Evolutionary conservation across 2,329 filamentous ascomycete genomes (phyloP), one percentile per base, ranked within the genome.

Genomic region (Cryphonectria naterciae): DNA sequence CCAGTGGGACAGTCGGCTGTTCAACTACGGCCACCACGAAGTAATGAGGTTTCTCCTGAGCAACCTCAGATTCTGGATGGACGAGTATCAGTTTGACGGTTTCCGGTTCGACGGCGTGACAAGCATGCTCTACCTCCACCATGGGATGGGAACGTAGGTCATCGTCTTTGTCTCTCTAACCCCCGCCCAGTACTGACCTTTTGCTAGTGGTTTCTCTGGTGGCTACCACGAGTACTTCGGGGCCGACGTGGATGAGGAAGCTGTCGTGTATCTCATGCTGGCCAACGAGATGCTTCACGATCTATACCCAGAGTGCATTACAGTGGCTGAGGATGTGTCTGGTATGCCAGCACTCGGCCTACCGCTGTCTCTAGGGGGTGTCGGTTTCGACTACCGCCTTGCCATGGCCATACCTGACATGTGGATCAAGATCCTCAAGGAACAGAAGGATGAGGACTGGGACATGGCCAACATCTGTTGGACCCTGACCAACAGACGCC

Each of bases 171-270:
- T 28, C 11, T 46, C 28, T 7, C 15, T 32, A 7, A 43, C 15
- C 43, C 22, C 58, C 37, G n/a, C 4, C 13, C 25, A 37, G 2
- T 52, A 43, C 78, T 83, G 67, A 82, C 73, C 35, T 32, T 41
- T 46, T n/a, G 25, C 41, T 65, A 96, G 93, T 69, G 96, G 96
- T 25, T 99, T 99, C 81, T 98, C 95, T 25, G 96, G 96, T 70
- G 95, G 95, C 22, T 99, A 99, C 79, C 96, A 99, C 78, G 96
- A 99, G 81, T 99, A 99, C 80, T 99, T 98, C 78, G 96, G 96
- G 8, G 84, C 90, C 5, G 87, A 88, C 35, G 95, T 98, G 39
- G 96, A 99, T 74, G 93, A 97, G 75, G 96, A 98, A 77, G 95
- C 94, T 41, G 90, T 98, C 32, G 93, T 94, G 22, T 99, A 99